Evolutionary conservation across 2,329 filamentous ascomycete genomes (phyloP).

Genomic region (Botrytis cinerea): DNA sequence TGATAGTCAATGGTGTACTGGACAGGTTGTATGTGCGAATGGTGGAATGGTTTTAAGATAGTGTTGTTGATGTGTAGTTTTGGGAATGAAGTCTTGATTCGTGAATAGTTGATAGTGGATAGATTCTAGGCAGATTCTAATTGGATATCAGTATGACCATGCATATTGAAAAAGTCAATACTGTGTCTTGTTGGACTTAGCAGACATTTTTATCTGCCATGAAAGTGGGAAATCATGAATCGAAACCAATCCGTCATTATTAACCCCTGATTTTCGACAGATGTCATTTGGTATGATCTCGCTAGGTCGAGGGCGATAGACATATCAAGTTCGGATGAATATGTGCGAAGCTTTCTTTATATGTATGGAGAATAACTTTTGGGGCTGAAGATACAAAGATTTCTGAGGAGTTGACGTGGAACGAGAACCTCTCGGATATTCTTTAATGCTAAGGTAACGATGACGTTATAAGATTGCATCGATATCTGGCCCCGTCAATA

Average conservation of each 20-base stretch:
- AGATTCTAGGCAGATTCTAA: background rate
- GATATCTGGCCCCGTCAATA: background rate
- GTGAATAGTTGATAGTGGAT: background rate
- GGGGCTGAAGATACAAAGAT: background rate
- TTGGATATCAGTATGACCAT: too few relatives aligned
- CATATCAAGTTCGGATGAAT: background rate
- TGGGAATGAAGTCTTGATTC: background rate
- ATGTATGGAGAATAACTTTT: background rate
- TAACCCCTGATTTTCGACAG: background rate
- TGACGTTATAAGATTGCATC: background rate
- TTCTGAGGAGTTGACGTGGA: background rate
- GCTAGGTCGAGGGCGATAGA: background rate
- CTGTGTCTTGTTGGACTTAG: background rate
- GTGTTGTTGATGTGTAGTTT: background rate
- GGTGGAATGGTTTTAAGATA: constrained; percentile 65
- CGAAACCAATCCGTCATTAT: background rate
- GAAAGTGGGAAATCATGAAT: background rate
- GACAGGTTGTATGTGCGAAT: constrained; percentile 77
- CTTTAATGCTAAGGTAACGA: background rate
- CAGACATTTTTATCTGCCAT: background rate
- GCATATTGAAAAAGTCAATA: background rate
- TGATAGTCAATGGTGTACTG: constrained; percentile 77
- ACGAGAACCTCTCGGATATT: background rate
- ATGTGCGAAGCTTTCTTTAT: background rate
- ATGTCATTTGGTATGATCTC: background rate